Base-by-base conservation (phyloP, 371 early-diverging fungal genomes). In the Mycotypha africana region DNA sequence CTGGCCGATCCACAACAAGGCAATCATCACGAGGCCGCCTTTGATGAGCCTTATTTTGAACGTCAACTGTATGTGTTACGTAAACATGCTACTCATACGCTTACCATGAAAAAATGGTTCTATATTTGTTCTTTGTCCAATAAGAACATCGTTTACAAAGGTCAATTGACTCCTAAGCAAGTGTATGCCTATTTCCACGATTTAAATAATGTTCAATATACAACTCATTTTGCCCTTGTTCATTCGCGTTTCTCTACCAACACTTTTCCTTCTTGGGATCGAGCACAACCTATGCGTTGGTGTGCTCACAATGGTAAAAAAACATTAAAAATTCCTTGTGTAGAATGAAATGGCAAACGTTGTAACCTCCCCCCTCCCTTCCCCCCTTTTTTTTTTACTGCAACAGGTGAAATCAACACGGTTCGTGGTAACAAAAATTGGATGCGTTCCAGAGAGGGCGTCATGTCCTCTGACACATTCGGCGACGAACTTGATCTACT, bases 201-300 rank as follows among this genome's bases (percentile, higher is more conserved):
- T 72, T 71, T 97, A 33, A 75, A 74, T 47, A 88, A 94, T 61
- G 74, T 79, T 44, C 73, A 68, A 33, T 95, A 82, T 65, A 70
- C 74, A 43, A 83, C 91, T 34, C 92, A 94, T 58, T 97, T 96
- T 82, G 90, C 92, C 10, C 71, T 97, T 34, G 98, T 97, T 32
- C 98, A 97, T 70, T 95, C 96, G 45, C 85, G 98, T 47, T 97
- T 96, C 83, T 94, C 95, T 28, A 97, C 98, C 33, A 97, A 97
- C 75, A 97, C 98, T 16, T 96, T 96, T 68, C 98, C 98, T 12
- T 86, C 87, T 12, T 97, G 98, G 98, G 96, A 97, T 67, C 85
- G 96, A 55, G 94, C 96, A 38, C 98, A 97, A 64, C 98, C 98
- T 21, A 88, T 95, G 89, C 79, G 95, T 51, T 89, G 88, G 89